Conservation (phyloP, 2,329 filamentous ascomycete species). For the Colletotrichum karsti region DNA sequence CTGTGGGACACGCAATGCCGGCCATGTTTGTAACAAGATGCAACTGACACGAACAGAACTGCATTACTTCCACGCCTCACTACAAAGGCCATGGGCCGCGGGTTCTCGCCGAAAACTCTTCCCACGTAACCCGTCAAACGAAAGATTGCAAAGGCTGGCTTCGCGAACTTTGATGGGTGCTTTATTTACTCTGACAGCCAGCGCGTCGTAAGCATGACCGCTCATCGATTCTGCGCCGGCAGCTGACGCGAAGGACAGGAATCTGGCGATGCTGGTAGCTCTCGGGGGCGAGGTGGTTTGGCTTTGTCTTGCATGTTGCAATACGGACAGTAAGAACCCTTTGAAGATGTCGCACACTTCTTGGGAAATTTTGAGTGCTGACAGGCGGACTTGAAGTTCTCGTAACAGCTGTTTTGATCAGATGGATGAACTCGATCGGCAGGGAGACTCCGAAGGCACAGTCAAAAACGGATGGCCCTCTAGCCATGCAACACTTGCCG, state of each 20-base stretch:
- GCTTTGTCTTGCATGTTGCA: constrained; percentile 14
- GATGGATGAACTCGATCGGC: background rate
- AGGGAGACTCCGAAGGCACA: background rate
- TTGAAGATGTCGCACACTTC: too few species aligned
- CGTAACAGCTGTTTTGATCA: background rate
- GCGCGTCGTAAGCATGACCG: background rate
- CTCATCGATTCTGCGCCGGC: fast-evolving
- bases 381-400: too few species aligned
- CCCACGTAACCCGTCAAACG: background rate
- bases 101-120: background rate
- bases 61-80: background rate
- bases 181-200: background rate
- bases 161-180: background rate
- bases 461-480: too few species aligned
- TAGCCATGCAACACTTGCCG: too few species aligned
- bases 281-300: background rate
- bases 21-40: background rate
- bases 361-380: too few species aligned
- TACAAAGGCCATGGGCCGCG: background rate
- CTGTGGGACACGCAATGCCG: background rate
- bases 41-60: background rate
- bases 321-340: background rate
- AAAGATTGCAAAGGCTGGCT: background rate
- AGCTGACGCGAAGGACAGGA: background rate
- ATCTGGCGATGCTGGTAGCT: background rate